These are phyloP conservation scores for Sugiyamaella neomexicana DNA, from an alignment of 1,139 yeast species.

Conservation along the genomic window DNA sequence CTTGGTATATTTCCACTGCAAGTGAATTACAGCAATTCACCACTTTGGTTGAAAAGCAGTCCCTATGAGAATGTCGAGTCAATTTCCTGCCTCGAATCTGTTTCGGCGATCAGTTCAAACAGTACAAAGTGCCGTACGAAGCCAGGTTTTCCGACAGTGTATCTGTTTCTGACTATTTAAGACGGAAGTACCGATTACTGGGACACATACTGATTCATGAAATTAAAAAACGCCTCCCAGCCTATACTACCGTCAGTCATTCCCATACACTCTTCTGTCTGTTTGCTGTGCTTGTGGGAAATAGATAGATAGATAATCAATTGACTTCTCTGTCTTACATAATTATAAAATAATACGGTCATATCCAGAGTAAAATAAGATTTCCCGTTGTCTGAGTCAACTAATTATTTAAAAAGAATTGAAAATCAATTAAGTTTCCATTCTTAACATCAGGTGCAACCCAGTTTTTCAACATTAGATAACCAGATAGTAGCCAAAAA, in stretches of 20 bases:
- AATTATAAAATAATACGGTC: too few relatives aligned
- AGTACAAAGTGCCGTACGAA: neutral
- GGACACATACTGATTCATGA: neutral
- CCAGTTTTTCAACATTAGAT: too few relatives aligned
- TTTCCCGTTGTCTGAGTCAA: too few relatives aligned
- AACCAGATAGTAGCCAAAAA: too few relatives aligned
- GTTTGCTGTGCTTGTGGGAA: too few relatives aligned
- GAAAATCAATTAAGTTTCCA: too few relatives aligned
- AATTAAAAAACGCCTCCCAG: neutral
- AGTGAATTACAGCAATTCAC: neutral
- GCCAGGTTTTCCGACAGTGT: neutral
- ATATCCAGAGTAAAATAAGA: too few relatives aligned
- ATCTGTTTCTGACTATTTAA: neutral
- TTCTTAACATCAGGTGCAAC: too few relatives aligned
- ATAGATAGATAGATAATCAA: neutral
- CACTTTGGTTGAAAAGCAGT: neutral
- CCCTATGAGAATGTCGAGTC: neutral
- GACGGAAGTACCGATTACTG: neutral
- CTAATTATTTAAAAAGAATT: too few relatives aligned
- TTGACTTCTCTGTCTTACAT: too few relatives aligned
- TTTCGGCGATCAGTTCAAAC: neutral
- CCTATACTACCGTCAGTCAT: neutral
- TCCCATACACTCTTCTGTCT: too few relatives aligned
- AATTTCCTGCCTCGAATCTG: neutral
- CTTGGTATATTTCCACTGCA: neutral